Evolutionary conservation across 176 grass and related monocot genomes (phyloP), one percentile per base, ranked within the genome.

Genomic region (Triticum dicoccoides): DNA sequence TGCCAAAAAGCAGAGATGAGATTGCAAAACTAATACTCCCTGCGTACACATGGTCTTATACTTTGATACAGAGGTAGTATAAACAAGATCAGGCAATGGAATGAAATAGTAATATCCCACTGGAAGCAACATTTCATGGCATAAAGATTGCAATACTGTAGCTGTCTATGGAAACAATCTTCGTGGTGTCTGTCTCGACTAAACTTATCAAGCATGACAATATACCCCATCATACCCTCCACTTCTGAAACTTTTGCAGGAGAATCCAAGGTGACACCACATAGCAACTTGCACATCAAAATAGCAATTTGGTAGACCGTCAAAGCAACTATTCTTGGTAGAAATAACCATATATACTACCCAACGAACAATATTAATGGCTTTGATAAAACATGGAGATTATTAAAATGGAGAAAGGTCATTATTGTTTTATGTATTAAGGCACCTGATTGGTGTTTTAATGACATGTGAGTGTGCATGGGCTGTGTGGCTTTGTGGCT

Each of bases 221-320:
- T 85, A 82, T 62, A 25, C 44, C 69, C 27, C 51, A 34, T 65
- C 70, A 85, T 91, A 70, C 81, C 61, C 9, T 91, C 69, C 69
- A 82, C 89, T 81, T 85, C 44, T 37, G 42, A 73, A 86, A 75
- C 18, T 83, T 86, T 65, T 83, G 63, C 42, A 74, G 13, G 82
- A 52, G 78, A 79, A 86, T 89, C 33, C 38, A 47, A 75, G 69
- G 25, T 61, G 77, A 77, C 69, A 70, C 33, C 8, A n/a, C 49
- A 51, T 62, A 77, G 34, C 11, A 82, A 35, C 45, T 78, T 88
- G 71, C n/a, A 61, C 41, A 59, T 82, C 62, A 23, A 33, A 54
- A 61, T 73, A 56, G 71, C 69, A 66, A 44, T 66, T 87, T 76
- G 30, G 18, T 52, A 29, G 42, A 80, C 34, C 42, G 66, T 65